Evolutionary conservation across 2,329 filamentous ascomycete species (phyloP).

Genomic region (Aspergillus floridensis): DNA sequence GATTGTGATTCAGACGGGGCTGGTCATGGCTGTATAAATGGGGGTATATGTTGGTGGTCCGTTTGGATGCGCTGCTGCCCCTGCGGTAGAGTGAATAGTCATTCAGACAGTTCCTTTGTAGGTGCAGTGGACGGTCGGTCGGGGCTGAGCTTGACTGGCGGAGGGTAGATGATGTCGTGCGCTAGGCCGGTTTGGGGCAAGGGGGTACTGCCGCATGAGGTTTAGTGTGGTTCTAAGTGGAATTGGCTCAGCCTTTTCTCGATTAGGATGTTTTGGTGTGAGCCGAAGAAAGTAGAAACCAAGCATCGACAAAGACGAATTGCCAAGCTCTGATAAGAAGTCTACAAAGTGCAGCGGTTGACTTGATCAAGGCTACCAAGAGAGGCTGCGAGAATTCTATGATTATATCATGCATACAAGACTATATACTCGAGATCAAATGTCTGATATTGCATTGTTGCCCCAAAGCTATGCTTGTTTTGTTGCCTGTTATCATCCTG

Average conservation of each 20-base stretch:
- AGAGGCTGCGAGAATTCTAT: too few species aligned
- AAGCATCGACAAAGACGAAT: too few species aligned
- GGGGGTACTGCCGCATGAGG: neutral
- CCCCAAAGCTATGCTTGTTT: too few species aligned
- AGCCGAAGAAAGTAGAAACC: too few species aligned
- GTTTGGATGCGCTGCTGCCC: conserved; percentile 3
- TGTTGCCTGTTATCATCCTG: too few species aligned
- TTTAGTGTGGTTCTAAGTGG: neutral
- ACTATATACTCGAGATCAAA: too few species aligned
- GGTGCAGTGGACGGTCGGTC: neutral
- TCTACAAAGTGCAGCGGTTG: too few species aligned
- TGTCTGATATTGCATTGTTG: too few species aligned
- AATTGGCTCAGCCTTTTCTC: neutral
- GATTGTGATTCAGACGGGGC: conserved; percentile 1
- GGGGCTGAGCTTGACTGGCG: neutral
- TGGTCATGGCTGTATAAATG: conserved; percentile 11
- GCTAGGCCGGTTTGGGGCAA: conserved; percentile 12
- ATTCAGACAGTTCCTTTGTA: too few species aligned
- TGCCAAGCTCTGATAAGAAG: too few species aligned
- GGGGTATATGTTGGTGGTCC: neutral
- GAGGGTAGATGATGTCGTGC: conserved; percentile 17
- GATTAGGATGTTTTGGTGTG: neutral
- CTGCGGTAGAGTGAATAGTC: conserved; percentile 10
- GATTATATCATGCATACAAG: too few species aligned
- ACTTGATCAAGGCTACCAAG: too few species aligned